phyloP scores from a whole-genome alignment of 805 yeast species.

The Wickerhamiella azymoides region DNA sequence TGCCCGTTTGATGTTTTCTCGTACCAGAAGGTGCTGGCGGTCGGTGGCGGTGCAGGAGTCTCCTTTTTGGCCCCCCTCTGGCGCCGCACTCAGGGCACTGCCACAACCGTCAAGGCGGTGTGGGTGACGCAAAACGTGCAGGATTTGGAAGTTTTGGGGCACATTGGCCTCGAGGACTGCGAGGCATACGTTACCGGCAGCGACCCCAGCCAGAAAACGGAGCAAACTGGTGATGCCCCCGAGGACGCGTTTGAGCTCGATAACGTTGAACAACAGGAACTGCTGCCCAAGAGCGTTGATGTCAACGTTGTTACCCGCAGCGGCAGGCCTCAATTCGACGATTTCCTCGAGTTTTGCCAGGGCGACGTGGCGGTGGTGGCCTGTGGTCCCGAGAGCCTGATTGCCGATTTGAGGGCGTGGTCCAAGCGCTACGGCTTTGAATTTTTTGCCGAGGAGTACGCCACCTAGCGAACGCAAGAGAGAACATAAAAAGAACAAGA shows the following conservation, averaged over 20 bases:
- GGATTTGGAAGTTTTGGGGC: conserved; percentile 6
- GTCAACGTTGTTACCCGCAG: not conserved
- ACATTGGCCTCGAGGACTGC: conserved; percentile 11
- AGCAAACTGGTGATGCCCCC: not conserved
- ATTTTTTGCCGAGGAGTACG: conserved; percentile 17
- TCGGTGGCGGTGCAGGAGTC: conserved; percentile 21
- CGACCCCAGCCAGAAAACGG: too few species aligned
- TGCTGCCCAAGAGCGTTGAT: conserved; percentile 7
- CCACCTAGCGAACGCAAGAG: too few species aligned
- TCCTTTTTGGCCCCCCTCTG: conserved; percentile 13
- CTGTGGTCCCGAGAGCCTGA: conserved; percentile 19
- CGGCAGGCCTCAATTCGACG: conserved; percentile 5
- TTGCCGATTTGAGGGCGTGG: conserved; percentile 15
- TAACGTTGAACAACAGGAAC: not conserved
- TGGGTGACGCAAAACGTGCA: conserved; percentile 9
- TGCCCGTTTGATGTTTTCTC: conserved; percentile 18
- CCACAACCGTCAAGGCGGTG: conserved; percentile 1
- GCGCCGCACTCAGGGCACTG: not conserved
- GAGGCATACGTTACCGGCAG: conserved; percentile 15
- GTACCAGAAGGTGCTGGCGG: conserved; percentile 11
- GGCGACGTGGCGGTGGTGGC: conserved; percentile 14
- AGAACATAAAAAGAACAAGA: too few species aligned
- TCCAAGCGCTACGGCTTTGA: conserved; percentile 8
- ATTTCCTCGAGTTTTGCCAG: conserved; percentile 1
- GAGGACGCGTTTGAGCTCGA: conserved; percentile 7